Base-by-base conservation (phyloP, 345 rosid genomes). In the Acer negundo region DNA sequence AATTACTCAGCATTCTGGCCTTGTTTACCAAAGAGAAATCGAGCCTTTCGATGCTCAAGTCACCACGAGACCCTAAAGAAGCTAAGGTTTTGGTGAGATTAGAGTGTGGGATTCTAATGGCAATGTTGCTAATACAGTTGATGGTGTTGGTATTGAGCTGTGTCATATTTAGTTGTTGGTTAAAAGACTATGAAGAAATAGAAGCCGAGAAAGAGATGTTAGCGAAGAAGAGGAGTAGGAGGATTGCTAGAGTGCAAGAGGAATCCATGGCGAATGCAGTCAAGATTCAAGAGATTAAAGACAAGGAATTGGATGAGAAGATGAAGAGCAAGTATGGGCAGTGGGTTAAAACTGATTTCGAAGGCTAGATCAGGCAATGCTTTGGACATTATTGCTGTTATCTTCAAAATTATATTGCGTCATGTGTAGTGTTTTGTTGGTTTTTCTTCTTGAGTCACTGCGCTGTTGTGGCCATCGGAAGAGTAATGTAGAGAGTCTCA, bases 51-150 rank as follows among this genome's bases (percentile, higher is more conserved):
- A 67, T 86, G 88, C 80, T 88, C 59, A 83, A 79, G 69, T 83
- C 92, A 13, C 55, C 64, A 1, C 67, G 89, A 70, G 94, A 92
- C 73, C 83, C 87, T 0, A 88, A 62, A 67, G 94, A 90, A 82
- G 88, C 91, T 1, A 91, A 87, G 82, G 35, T 90, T 12, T 77
- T 91, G 81, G 89, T 83, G 83, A 90, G 96, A 77, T 63, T 87
- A 67, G 93, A 90, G 69, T 90, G 92, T 68, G 92, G 90, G 85
- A 59, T 86, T 26, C 75, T 88, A 74, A 86, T 85, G 92, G 90
- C 86, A 9, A 87, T 90, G 92, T 2, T 83, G 70, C 61, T 85
- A 24, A 69, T 87, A 75, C 92, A 90, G 75, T 8, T 79, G 74
- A 67, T 76, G 70, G 92, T 85, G 31, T 70, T 91, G 74, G 86